These are phyloP conservation scores for Eudorina sp. DNA, from an alignment of 139 green algal genomes.

Conservation along the genomic window DNA sequence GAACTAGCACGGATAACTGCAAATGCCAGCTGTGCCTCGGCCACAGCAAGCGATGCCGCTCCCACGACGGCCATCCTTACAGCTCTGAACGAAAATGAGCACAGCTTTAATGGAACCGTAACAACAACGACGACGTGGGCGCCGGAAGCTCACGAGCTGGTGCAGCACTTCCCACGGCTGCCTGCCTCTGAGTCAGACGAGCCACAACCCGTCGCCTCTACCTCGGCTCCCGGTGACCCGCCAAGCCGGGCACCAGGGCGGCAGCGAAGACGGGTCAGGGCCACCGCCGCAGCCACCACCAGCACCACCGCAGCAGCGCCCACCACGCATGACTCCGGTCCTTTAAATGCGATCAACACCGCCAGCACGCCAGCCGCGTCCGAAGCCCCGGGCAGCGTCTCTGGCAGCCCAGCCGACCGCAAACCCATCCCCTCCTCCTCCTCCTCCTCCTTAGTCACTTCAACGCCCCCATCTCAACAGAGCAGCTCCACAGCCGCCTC, in stretches of 20 bases:
- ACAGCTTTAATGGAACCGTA: neutral
- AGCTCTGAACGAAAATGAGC: neutral
- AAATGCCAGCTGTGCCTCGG: neutral
- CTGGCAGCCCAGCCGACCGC: too few relatives aligned
- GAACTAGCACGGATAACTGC: neutral
- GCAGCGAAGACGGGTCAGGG: too few relatives aligned
- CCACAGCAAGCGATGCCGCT: slow-evolving; percentile 2
- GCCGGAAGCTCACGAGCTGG: neutral
- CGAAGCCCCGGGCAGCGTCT: too few relatives aligned
- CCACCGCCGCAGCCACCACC: neutral
- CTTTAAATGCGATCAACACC: too few relatives aligned
- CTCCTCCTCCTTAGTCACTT: too few relatives aligned
- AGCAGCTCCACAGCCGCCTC: neutral
- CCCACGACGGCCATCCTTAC: slow-evolving; percentile 13
- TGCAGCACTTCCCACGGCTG: neutral
- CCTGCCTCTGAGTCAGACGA: neutral
- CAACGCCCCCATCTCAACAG: too few relatives aligned
- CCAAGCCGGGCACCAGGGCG: too few relatives aligned
- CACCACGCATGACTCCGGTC: too few relatives aligned
- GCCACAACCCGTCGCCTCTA: neutral
- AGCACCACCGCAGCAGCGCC: neutral
- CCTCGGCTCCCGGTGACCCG: neutral
- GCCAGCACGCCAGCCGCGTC: too few relatives aligned
- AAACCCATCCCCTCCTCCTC: too few relatives aligned
- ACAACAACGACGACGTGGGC: neutral